These are phyloP conservation scores for Colletotrichum lentis DNA, from an alignment of 2,329 filamentous ascomycete species.

Conservation along the genomic window DNA sequence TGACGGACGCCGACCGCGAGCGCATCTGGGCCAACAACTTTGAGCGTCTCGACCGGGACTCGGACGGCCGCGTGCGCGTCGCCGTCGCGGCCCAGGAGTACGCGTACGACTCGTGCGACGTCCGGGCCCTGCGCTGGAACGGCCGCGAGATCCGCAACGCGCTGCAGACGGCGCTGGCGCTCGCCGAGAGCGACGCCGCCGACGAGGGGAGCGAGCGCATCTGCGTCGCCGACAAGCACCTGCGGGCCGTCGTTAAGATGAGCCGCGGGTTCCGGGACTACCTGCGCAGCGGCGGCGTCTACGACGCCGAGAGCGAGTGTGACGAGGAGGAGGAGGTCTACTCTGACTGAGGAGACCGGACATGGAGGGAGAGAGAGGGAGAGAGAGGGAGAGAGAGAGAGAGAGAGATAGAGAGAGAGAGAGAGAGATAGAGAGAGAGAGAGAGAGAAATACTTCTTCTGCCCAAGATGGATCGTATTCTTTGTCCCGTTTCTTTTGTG, in stretches of 20 bases:
- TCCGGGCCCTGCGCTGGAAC: constrained; percentile 41
- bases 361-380: not conserved
- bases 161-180: constrained; percentile 47
- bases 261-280: constrained; percentile 41
- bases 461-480: not conserved
- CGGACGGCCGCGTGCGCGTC: constrained; percentile 41
- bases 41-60: constrained; percentile 42
- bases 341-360: constrained; percentile 12
- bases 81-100: constrained; percentile 40
- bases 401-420: too few relatives aligned
- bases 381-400: not conserved
- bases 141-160: constrained; percentile 48
- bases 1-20: constrained; percentile 42
- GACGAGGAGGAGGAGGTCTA: constrained; percentile 27
- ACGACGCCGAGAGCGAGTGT: constrained; percentile 34
- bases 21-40: constrained; percentile 45
- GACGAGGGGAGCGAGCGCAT: constrained; percentile 37
- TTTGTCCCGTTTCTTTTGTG: not conserved
- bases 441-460: not conserved
- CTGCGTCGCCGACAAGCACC: constrained; percentile 39
- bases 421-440: not conserved
- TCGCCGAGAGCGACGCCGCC: constrained; percentile 42
- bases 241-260: constrained; percentile 40
- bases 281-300: constrained; percentile 42
- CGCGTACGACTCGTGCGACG: constrained; percentile 39